Evolutionary conservation across 2,329 filamentous ascomycete genomes (phyloP), one percentile per base, ranked within the genome.

Genomic region (Verticillium nonalfalfae): DNA sequence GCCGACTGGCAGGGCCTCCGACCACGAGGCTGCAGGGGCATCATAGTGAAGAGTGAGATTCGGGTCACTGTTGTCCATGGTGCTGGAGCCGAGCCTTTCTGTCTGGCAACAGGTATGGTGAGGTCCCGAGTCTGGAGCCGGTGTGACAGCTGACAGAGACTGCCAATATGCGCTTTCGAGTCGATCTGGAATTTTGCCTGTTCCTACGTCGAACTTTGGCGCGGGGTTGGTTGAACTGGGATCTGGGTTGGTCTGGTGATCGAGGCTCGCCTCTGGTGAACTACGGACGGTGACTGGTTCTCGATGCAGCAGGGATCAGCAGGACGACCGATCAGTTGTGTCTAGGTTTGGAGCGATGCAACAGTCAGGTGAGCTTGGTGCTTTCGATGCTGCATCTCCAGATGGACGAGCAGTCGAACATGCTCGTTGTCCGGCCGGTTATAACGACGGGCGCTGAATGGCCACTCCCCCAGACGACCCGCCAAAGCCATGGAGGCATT

Each of bases 1-100:
- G 21, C 79, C 78, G 60, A 81, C 71, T 13, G 77, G 78, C 2
- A 79, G 62, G 6, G 63, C 65, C 52, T 67, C 63, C 68, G 68
- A 59, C 73, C 73, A 75, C 63, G 67, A 65, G 38, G 65, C 60
- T 11, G 72, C 72, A 9, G 73, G 72, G 34, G 60, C 61, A 14
- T 35, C 63, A 64, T 74, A 74, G 61, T 69, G 64, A 21, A 74
- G 68, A 26, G 60, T 61, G n/a, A 64, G 50, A 31, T 63, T 56
- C 36, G 59, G 31, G 26, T 58, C 35, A 52, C 40, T 40, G 39
- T 58, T 18, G 15, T 26, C 35, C 63, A 64, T 64, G 39, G 21
- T 58, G 21, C 45, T 55, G 60, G 61, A 63, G 60, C 34, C 40
- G 33, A 52, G n/a, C 15, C 45, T 18, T n/a, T 26, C n/a, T 7